Percentiles rank a stretch among this genome's conserved stretches.
phyloP scores from a whole-genome alignment of 768 basidiomycete genomes.

The Pholiota conissans region DNA sequence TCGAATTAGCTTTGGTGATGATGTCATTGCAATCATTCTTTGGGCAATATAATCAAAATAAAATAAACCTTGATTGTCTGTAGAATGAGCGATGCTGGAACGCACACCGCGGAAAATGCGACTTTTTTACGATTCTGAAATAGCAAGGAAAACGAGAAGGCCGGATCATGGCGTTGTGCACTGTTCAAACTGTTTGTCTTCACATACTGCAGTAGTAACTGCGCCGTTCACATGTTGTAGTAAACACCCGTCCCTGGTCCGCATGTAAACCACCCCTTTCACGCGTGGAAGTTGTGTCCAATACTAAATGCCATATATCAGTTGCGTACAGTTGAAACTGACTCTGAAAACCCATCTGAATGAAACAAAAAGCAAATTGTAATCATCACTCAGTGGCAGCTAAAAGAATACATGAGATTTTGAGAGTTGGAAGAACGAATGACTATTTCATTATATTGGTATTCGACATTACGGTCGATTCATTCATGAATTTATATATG shows the following conservation, averaged over 20 bases:
- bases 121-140: too few species aligned
- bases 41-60: too few species aligned
- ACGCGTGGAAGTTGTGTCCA: conserved; percentile 5
- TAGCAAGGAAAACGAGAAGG: background rate
- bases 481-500: background rate
- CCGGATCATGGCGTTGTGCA: background rate
- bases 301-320: background rate
- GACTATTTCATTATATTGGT: too few species aligned
- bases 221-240: background rate
- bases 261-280: conserved; percentile 10
- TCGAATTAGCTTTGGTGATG: background rate
- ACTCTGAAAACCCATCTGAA: background rate
- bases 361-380: too few species aligned
- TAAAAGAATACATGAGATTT: too few species aligned
- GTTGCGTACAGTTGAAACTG: background rate
- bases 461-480: background rate
- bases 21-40: background rate
- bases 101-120: too few species aligned
- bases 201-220: background rate
- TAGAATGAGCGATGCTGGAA: too few species aligned
- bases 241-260: background rate
- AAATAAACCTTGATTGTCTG: too few species aligned
- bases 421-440: too few species aligned
- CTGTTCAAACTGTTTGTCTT: background rate
- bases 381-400: too few species aligned